Evolutionary conservation across 1,139 yeast genomes (phyloP), one percentile per base, ranked within the genome.

Genomic region (Kodamaea anthophila): DNA sequence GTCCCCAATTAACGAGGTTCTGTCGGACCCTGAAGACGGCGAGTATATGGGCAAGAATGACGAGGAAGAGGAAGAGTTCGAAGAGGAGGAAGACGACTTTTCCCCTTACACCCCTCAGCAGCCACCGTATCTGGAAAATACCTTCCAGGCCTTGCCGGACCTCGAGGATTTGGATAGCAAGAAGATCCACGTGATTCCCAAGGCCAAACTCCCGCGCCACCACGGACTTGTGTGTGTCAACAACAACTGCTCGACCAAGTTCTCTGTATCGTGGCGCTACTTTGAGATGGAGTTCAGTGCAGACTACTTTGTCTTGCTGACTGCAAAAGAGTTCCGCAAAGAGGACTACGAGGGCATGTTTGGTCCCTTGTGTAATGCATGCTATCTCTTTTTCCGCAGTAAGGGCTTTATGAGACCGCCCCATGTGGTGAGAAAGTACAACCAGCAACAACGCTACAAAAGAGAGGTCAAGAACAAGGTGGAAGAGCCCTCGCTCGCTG

Each of bases 321-420:
- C 61, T 28, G 60, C 69, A 5, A 55, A 55, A 24, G 60, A 56
- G 34, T 65, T 66, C 35, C 58, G 65, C 43, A 61, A 61, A 37
- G 53, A 53, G 35, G 50, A 63, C 36, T 66, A 65, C 38, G 70
- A 66, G 29, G 72, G 71, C 4, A 66, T 66, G 73, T 63, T 62
- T 41, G 75, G 75, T 2, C 71, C 74, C 1, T 51, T 68, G 32
- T 69, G 75, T 44, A 67, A 68, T 43, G 73, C 73, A 3, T 69
- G 75, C 40, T 65, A 62, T 40, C 49, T 67, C 18, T 68, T 68
- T 38, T 60, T 67, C 36, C 52, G 72, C 33, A 62, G 59, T 37
- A 65, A 66, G 42, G 74, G 73, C n/a, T 67, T 66, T 42, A 65
- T 68, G 71, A 55, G 73, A 43, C 74, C 74, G 2, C 67, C 61